phyloP scores from a whole-genome alignment of 2,329 filamentous ascomycete species.

The Sporothrix schenckii region DNA sequence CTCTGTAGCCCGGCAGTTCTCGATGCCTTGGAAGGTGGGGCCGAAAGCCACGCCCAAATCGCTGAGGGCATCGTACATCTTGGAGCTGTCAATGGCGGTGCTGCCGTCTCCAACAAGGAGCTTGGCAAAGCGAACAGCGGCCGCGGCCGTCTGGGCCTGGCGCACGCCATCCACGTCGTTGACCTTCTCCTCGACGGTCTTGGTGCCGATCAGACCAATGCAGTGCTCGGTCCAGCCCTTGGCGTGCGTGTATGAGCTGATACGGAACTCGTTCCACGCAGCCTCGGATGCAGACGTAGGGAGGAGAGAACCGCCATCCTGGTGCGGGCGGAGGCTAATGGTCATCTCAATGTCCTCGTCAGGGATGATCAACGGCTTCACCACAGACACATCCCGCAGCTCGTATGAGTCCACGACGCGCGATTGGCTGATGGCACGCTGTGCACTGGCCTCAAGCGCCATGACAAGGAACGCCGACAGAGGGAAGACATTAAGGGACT shows the following conservation, averaged over 20 bases:
- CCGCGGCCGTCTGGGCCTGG: slow-evolving; percentile 39
- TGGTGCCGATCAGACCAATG: slow-evolving; percentile 54
- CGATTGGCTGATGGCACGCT: slow-evolving; percentile 39
- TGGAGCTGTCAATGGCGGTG: slow-evolving; percentile 40
- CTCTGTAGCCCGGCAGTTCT: slow-evolving; percentile 48
- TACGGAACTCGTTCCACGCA: slow-evolving; percentile 59
- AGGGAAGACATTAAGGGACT: slow-evolving; percentile 59
- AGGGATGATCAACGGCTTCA: slow-evolving; percentile 51
- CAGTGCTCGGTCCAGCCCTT: slow-evolving; percentile 63
- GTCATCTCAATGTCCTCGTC: slow-evolving; percentile 57
- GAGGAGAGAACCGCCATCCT: slow-evolving; percentile 42
- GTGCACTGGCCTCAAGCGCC: slow-evolving; percentile 52
- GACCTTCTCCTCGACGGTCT: slow-evolving; percentile 39
- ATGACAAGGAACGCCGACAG: slow-evolving; percentile 58
- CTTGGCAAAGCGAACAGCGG: slow-evolving; percentile 41
- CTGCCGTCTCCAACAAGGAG: slow-evolving; percentile 12
- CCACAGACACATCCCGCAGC: slow-evolving; percentile 52
- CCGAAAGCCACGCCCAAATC: slow-evolving; percentile 56
- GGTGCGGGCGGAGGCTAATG: slow-evolving; percentile 50
- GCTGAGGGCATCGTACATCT: slow-evolving; percentile 53
- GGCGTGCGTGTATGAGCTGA: slow-evolving; percentile 56
- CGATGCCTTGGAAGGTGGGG: slow-evolving; percentile 55
- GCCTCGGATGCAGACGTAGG: slow-evolving; percentile 47
- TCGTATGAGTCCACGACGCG: slow-evolving; percentile 48
- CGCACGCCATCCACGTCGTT: slow-evolving; percentile 49